A percentile compares a stretch with the other conserved stretches of the same genome.
phyloP scores from a whole-genome alignment of 1,284 basidiomycete species.

The Tetrapyrgos nigripes region DNA sequence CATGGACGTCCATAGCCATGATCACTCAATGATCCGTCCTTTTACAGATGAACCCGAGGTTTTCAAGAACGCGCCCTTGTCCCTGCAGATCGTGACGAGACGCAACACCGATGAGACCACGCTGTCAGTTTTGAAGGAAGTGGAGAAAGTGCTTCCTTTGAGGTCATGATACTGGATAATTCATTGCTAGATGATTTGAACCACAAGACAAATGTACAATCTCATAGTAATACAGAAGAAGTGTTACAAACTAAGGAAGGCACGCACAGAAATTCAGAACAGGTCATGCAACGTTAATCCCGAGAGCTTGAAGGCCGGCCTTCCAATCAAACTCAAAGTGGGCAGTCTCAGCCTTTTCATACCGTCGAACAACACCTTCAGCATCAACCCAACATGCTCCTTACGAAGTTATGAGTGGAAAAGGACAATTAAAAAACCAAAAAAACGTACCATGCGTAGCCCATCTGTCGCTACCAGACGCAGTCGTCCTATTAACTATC shows the following conservation, averaged over 20 bases:
- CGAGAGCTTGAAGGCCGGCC: neutral
- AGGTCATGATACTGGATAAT: too few species aligned
- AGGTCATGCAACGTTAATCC: neutral
- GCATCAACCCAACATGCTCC: neutral
- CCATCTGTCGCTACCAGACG: neutral
- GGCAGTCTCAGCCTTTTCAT: neutral
- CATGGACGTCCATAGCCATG: neutral
- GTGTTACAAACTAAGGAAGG: too few species aligned
- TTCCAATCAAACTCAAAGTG: neutral
- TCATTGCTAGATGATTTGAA: too few species aligned
- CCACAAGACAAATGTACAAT: too few species aligned
- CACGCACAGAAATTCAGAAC: too few species aligned
- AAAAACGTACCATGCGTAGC: neutral
- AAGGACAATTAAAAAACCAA: neutral
- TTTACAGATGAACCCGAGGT: constrained; percentile 8
- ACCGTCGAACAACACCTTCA: neutral
- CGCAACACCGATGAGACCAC: constrained; percentile 6
- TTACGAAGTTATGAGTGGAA: neutral
- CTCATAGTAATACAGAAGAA: too few species aligned
- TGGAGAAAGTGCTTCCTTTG: constrained; percentile 9
- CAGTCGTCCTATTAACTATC: neutral
- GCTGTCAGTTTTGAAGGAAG: constrained; percentile 6
- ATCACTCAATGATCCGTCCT: neutral
- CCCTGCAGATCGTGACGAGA: constrained; percentile 8
- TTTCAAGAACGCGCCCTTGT: constrained; percentile 9